A percentile compares a stretch with the other conserved stretches of the same genome.
Conservation (phyloP, 805 yeast genomes). For the Kodamaea hsintzibuensis region DNA sequence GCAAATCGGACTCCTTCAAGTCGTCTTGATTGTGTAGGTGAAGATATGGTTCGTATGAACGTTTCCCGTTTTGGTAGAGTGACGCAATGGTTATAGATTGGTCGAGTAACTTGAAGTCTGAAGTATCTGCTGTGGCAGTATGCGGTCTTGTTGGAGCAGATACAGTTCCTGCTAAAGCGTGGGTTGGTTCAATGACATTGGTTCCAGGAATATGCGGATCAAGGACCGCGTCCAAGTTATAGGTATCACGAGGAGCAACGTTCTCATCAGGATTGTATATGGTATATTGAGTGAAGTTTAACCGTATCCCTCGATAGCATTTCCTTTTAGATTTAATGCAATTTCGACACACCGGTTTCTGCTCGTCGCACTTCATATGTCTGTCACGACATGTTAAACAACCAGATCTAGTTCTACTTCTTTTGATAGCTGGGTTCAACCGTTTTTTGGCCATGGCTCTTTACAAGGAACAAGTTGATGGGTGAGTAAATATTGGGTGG, state of each 20-base stretch:
- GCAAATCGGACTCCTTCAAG: constrained; percentile 32
- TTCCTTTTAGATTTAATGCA: constrained; percentile 50
- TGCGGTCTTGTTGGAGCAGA: background rate
- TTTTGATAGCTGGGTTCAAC: constrained; percentile 24
- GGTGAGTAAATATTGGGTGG: background rate
- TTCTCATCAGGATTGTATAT: constrained; percentile 33
- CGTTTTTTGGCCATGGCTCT: constrained; percentile 27
- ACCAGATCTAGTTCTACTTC: constrained; percentile 48
- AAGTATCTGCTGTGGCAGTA: background rate
- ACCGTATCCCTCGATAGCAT: constrained; percentile 48
- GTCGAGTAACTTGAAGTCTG: constrained; percentile 32
- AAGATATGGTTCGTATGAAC: constrained; percentile 32
- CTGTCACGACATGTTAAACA: constrained; percentile 65
- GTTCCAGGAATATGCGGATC: background rate
- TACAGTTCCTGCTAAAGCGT: background rate
- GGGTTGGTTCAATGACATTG: background rate
- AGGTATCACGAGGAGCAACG: background rate
- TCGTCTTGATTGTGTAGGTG: constrained; percentile 33
- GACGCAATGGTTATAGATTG: constrained; percentile 46
- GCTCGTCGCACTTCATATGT: constrained; percentile 69
- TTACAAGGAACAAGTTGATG: background rate
- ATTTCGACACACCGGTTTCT: constrained; percentile 59
- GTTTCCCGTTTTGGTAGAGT: constrained; percentile 35
- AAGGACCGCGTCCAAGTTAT: background rate
- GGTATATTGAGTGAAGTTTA: constrained; percentile 46